Percentiles rank a stretch among this genome's conserved stretches.
These are phyloP conservation scores for Pichia sp. DNA, from an alignment of 1,139 yeast species.

Conservation along the genomic window DNA sequence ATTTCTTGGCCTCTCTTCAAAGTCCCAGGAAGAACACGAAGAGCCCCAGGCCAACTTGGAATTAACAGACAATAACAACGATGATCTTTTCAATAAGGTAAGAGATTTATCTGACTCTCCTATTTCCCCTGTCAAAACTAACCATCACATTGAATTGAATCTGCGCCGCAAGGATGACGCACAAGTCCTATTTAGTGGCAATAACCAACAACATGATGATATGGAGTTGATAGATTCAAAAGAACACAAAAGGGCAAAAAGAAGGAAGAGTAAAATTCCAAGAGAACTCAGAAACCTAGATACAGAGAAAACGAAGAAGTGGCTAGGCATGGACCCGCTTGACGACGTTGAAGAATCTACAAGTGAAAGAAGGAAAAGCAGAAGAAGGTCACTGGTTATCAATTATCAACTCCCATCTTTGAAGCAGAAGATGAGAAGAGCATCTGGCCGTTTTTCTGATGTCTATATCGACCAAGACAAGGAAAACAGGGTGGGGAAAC, in stretches of 20 bases:
- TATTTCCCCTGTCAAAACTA: background rate
- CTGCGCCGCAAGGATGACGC: background rate
- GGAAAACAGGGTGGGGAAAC: conserved; percentile 15
- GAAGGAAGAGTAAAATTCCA: conserved; percentile 16
- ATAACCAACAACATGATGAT: background rate
- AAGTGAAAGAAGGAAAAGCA: conserved; percentile 16
- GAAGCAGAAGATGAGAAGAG: conserved; percentile 67
- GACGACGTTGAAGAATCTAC: conserved; percentile 15
- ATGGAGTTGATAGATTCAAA: background rate
- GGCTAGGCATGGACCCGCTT: conserved; percentile 19
- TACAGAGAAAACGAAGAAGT: conserved; percentile 21
- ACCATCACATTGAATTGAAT: background rate
- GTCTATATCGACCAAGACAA: conserved; percentile 19
- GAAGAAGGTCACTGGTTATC: conserved; percentile 51
- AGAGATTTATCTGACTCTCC: conserved; percentile 1
- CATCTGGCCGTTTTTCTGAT: conserved; percentile 55
- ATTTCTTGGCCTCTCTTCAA: conserved; percentile 2
- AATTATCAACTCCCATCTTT: conserved; percentile 69
- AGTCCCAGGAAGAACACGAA: background rate
- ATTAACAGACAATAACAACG: background rate
- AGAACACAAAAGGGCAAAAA: conserved; percentile 16
- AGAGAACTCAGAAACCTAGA: conserved; percentile 37
- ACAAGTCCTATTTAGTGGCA: background rate
- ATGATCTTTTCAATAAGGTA: conserved; percentile 9
- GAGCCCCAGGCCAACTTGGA: background rate